Evolutionary conservation across 345 rosid species (phyloP), one percentile per base, ranked within the genome.

Genomic region (Mangifera indica): DNA sequence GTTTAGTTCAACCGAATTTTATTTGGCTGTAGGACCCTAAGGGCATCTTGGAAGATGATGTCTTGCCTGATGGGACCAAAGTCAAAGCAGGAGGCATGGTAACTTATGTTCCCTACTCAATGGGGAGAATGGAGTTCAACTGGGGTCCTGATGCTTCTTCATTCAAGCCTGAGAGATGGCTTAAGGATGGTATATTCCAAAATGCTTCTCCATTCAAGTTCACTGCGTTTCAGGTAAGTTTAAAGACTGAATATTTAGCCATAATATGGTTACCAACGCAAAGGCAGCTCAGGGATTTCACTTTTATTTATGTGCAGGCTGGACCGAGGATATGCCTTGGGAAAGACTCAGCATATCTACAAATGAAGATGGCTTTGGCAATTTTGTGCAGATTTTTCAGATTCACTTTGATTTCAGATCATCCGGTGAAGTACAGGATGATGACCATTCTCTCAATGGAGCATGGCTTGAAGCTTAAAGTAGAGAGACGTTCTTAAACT

Each of bases 31-130:
- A 91, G 95, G 98, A 94, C 49, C 98, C 98, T 0, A 92, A 92
- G 74, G 98, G 98, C 22, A 83, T 93, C 26, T 63, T 87, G 76
- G 84, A 90, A 70, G 95, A 89, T 70, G 98, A 94, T 83, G 73
- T 86, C 29, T 79, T 94, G 77, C 98, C 98, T 0, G 96, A 89
- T 80, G 97, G 98, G 48, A 94, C 98, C 57, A 84, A 79, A 78
- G 93, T 94, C 51, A 92, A 86, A 81, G 97, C 98, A 60, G 97
- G 98, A 84, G 98, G 95, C 48, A 89, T 90, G 98, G 96, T 92
- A n/a, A 94, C 98, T 63, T 92, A 92, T 76, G 97, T 89, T 34
- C 98, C 98, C n/a, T 94, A 90, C 72, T 94, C 97, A 45, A 94
- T 94, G 98, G 98, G 97, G 7, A 87, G 98, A 21, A 89, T 94